Evolutionary conservation across 768 basidiomycete species (phyloP).

Genomic region (Tulasnella calospora): DNA sequence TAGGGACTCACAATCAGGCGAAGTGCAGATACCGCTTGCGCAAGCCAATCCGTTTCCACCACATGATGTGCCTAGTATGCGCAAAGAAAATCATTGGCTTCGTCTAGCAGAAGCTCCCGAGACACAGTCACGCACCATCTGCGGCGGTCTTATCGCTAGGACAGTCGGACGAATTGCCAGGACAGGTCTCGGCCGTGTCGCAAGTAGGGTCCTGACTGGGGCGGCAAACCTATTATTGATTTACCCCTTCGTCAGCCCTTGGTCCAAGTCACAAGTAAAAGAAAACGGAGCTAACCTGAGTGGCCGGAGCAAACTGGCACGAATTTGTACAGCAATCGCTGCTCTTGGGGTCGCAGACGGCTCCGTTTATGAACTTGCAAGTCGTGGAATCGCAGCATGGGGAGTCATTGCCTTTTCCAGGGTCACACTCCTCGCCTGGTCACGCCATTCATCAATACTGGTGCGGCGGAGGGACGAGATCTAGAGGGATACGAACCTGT

Average conservation of each 20-base stretch:
- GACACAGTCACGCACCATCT: conserved; percentile 46
- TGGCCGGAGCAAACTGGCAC: conserved; percentile 64
- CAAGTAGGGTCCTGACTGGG: conserved; percentile 60
- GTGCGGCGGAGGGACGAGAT: neutral
- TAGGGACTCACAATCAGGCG: conserved; percentile 51
- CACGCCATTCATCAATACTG: conserved; percentile 31
- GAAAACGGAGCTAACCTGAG: conserved; percentile 35
- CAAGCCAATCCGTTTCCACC: conserved; percentile 61
- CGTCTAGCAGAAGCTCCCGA: neutral
- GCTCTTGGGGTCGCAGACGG: conserved; percentile 74
- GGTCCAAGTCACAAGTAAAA: neutral
- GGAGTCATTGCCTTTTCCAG: conserved; percentile 54
- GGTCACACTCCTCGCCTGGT: conserved; percentile 80
- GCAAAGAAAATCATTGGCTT: neutral
- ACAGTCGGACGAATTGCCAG: conserved; percentile 67
- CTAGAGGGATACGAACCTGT: conserved; percentile 19
- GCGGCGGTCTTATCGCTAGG: conserved; percentile 57
- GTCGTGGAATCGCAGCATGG: conserved; percentile 69
- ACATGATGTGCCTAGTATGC: conserved; percentile 45
- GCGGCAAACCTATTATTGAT: conserved; percentile 52
- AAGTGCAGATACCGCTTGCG: conserved; percentile 76
- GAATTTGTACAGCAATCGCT: conserved; percentile 66
- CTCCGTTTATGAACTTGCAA: conserved; percentile 67
- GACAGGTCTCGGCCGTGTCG: conserved; percentile 69
- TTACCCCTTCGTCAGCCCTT: neutral